phyloP scores from a whole-genome alignment of 805 yeast species.

The Isabelozyma pseudorhagii region DNA sequence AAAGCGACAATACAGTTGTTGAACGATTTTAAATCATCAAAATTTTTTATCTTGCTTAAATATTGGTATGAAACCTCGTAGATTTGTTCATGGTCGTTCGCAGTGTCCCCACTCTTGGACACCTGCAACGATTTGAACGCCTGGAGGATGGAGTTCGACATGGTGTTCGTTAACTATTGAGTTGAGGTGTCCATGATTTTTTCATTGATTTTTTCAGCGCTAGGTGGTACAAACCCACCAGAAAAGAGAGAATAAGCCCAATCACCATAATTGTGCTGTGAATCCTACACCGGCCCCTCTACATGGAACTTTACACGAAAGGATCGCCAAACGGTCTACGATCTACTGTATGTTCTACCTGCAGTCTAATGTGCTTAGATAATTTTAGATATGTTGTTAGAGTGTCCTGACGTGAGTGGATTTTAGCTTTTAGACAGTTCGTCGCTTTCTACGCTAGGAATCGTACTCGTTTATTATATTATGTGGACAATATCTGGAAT shows the following conservation, averaged over 20 bases:
- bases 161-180: slow-evolving; percentile 5
- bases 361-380: too few relatives aligned
- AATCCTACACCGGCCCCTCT: neutral
- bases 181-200: neutral
- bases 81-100: slow-evolving; percentile 32
- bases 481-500: slow-evolving; percentile 21
- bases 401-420: too few relatives aligned
- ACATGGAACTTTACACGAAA: too few relatives aligned
- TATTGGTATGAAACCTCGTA: slow-evolving; percentile 40
- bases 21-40: slow-evolving; percentile 33
- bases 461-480: neutral
- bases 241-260: neutral
- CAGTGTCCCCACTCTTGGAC: slow-evolving; percentile 15
- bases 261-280: neutral
- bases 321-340: too few relatives aligned
- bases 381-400: too few relatives aligned
- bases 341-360: too few relatives aligned
- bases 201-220: neutral
- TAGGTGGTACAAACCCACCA: neutral
- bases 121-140: slow-evolving; percentile 41
- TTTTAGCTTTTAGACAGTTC: too few relatives aligned
- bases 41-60: slow-evolving; percentile 34
- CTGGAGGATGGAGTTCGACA: slow-evolving; percentile 39
- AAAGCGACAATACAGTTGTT: slow-evolving; percentile 52
- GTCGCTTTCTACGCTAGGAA: too few relatives aligned